Base-by-base conservation (phyloP, 1,139 yeast species). In the Pneumocystis wakefieldiae region DNA sequence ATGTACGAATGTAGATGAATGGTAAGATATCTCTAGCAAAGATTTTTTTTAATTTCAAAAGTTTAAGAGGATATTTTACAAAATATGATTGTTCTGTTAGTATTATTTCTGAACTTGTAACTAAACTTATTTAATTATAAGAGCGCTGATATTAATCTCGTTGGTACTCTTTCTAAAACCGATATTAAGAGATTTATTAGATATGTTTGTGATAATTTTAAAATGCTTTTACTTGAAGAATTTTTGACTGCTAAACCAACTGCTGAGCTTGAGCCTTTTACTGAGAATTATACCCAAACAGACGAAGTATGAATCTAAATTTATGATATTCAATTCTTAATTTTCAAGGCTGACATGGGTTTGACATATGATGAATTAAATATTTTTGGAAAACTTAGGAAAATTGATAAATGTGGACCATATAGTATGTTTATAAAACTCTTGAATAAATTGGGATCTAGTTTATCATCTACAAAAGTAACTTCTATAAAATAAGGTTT, bases 1-100 rank as follows among this genome's bases (percentile, higher is more conserved):
- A 1, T 85, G 95, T 72, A 97, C 98, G 7, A 92, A 92, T 73
- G 98, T 92, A n/a, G 99, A 92, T 73, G 99, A 92, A 73, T 89
- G 96, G 63, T 61, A 61, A 19, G 38, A 8, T 10, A 15, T 19
- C n/a, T 17, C 4, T 8, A 37, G n/a, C 10, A 10, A 10, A 19
- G 12, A 10, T 2, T 55, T 55, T 37, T n/a, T 35, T 37, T 32
- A 14, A 53, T 14, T 17, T n/a, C n/a, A 24, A 48, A 48, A 64
- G 64, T 70, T 77, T 92, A 67, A 80, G 99, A 67, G 99, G 99
- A 0, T 92, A 92, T 71, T 79, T 94, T 71, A 92, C 99, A 15
- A 92, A 92, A 73, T 92, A 92, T 73, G 99, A 92, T 74, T 90
- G 97, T 73, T 90, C 97, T 15, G 55, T 48, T 48, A 24, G 55